These are phyloP conservation scores for Hypoxylon sp. DNA, from an alignment of 2,329 filamentous ascomycete genomes.

Conservation along the genomic window DNA sequence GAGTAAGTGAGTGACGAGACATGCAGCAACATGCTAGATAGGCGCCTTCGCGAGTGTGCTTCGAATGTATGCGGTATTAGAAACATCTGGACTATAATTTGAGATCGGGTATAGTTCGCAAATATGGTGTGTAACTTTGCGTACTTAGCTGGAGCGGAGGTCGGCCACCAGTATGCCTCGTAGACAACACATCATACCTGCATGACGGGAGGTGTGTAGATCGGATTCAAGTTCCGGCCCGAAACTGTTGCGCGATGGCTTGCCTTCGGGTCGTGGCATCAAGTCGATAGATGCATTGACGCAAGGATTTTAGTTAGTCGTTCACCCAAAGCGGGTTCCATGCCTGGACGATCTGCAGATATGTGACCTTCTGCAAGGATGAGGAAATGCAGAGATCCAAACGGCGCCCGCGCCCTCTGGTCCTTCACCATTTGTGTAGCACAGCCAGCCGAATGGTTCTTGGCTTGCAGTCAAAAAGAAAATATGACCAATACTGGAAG, in stretches of 20 bases:
- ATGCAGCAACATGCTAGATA: constrained; percentile 10
- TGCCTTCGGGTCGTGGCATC: constrained; percentile 33
- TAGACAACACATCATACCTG: constrained; percentile 35
- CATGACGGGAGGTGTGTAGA: constrained; percentile 33
- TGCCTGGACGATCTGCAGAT: constrained; percentile 31
- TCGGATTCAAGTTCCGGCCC: constrained; percentile 37
- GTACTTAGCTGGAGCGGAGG: constrained; percentile 19
- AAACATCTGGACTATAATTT: constrained; percentile 3
- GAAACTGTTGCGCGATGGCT: constrained; percentile 26
- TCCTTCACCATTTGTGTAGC: constrained; percentile 25
- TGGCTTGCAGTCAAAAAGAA: constrained; percentile 28
- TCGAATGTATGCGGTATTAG: constrained; percentile 11
- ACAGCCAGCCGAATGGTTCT: constrained; percentile 20
- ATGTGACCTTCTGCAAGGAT: constrained; percentile 30
- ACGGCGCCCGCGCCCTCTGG: constrained; percentile 15
- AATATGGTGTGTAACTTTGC: constrained; percentile 24
- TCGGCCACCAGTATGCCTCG: constrained; percentile 20
- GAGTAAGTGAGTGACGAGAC: constrained; percentile 8
- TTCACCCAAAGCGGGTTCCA: constrained; percentile 16
- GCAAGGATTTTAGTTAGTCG: constrained; percentile 15
- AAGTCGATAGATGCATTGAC: constrained; percentile 24
- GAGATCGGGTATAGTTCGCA: constrained; percentile 14
- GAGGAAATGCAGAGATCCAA: constrained; percentile 26
- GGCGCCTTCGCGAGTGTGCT: constrained; percentile 13
- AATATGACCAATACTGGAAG: constrained; percentile 24